Evolutionary conservation across 306 rosid genomes (phyloP).

Genomic region (Citrullus mucosospermus): DNA sequence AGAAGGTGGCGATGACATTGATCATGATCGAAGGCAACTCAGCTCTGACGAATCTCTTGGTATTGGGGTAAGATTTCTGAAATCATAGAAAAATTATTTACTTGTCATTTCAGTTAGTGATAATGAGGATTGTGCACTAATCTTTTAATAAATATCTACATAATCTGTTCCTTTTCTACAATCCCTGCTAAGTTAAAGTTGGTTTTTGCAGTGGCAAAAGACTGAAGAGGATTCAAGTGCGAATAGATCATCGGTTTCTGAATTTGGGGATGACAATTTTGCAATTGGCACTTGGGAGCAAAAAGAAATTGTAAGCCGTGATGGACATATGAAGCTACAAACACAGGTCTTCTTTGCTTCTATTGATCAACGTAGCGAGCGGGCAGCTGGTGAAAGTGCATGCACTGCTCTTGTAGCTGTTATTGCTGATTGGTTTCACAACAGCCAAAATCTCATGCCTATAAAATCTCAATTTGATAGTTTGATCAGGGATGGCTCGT

Average conservation of each 20-base stretch:
- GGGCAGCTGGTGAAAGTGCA: slow-evolving; percentile 99
- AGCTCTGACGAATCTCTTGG: slow-evolving; percentile 86
- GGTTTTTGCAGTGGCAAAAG: slow-evolving; percentile 43
- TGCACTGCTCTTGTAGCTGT: slow-evolving; percentile 97
- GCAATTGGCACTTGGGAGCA: slow-evolving; percentile 90
- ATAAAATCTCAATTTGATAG: slow-evolving; percentile 92
- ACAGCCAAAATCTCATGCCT: slow-evolving; percentile 66
- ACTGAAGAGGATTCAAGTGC: slow-evolving; percentile 73
- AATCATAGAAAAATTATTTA: not conserved
- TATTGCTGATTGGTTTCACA: slow-evolving; percentile 92
- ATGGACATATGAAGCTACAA: slow-evolving; percentile 81
- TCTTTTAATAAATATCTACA: not conserved
- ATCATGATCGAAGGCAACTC: slow-evolving; percentile 89
- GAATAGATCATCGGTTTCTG: slow-evolving; percentile 70
- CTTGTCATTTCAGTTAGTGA: not conserved
- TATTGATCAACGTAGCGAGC: slow-evolving; percentile 92
- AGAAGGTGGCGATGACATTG: slow-evolving; percentile 99
- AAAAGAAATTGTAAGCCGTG: slow-evolving; percentile 80
- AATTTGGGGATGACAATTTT: slow-evolving; percentile 92
- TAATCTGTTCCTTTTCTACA: not conserved
- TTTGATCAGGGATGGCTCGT: slow-evolving; percentile 85
- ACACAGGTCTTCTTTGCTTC: slow-evolving; percentile 91
- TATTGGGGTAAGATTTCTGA: slow-evolving; percentile 39
- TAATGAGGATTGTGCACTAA: not conserved
- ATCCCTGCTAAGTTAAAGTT: slow-evolving; percentile 7